Base-by-base conservation (phyloP, 163 green algal genomes). In the Volvox carteri region DNA sequence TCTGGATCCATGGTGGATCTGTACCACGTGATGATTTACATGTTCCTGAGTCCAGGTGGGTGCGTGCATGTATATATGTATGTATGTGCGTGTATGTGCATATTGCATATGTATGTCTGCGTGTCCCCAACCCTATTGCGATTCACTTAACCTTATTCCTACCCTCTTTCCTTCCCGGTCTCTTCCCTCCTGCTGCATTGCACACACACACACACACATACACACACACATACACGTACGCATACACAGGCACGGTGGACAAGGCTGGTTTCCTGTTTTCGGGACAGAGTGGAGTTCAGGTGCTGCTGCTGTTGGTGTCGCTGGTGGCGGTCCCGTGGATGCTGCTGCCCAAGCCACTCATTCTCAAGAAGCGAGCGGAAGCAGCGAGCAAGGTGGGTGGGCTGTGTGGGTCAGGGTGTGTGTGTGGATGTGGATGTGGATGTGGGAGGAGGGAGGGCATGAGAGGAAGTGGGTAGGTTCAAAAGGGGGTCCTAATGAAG, bases 21-120 rank as follows among this genome's bases (percentile, higher is more conserved):
- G 46, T 99, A 99, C 93, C 96, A 99, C 90, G 95, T 99, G 78
- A 96, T 99, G 92, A 99, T 99, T 94, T 98, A 99, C 96, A 99
- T 99, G 98, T 99, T 99, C 94, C 96, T 99, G 4, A 91, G 77
- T 16, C 97, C 37, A 21, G 39, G 72, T 58, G 39, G 39, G 72
- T 35, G 30, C 14, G 92, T 1, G 92, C 50, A 58, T 58, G 16
- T 58, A 16, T 16, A 58, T 58, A 58, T 58, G 16, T 58, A 58
- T 58, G 50, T 58, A 16, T 58, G 50, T 58, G 50, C 16, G 50
- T 58, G 50, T 58, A 25, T 58, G 12, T n/a, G n/a, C n/a, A n/a
- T n/a, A n/a, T n/a, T n/a, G n/a, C n/a, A n/a, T n/a, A n/a, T n/a
- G n/a, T n/a, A n/a, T n/a, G n/a, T n/a, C n/a, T n/a, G n/a, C n/a